Conservation (phyloP, 768 basidiomycete species). For the Clathrus columnatus region DNA sequence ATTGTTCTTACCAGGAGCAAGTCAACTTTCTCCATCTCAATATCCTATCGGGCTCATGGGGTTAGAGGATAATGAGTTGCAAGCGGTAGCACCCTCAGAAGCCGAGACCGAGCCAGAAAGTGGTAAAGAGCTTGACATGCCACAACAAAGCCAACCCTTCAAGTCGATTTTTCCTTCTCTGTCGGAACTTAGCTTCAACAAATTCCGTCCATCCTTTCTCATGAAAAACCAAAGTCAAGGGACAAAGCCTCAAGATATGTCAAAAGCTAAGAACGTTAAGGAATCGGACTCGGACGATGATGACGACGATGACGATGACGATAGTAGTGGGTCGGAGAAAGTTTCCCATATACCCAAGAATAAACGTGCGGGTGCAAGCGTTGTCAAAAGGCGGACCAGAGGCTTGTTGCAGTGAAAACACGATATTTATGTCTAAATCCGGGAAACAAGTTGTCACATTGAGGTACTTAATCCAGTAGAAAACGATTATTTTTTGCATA, state of each 20-base stretch:
- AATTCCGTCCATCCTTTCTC: conserved; percentile 6
- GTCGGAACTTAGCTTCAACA: conserved; percentile 7
- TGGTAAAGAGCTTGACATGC: neutral
- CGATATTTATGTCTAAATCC: too few relatives aligned
- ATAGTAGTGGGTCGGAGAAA: neutral
- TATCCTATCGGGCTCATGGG: neutral
- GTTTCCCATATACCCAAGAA: conserved; percentile 8
- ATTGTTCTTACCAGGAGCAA: conserved; percentile 5
- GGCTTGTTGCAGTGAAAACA: conserved; percentile 2
- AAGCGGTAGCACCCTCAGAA: neutral
- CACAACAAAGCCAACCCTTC: neutral
- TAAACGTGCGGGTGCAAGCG: conserved; percentile 1
- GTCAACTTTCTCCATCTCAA: conserved; percentile 6
- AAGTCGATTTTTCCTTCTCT: conserved; percentile 8
- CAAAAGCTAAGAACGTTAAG: neutral
- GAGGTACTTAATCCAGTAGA: too few relatives aligned
- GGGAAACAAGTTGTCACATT: neutral
- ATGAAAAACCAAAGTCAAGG: neutral
- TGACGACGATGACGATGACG: neutral
- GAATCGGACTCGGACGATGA: neutral
- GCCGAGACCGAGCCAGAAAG: neutral
- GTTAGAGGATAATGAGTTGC: neutral
- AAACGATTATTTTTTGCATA: too few relatives aligned
- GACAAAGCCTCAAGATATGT: neutral
- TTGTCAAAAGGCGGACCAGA: neutral